Evolutionary conservation across 106 monocot species (phyloP).

Genomic region (Acorus calamus): DNA sequence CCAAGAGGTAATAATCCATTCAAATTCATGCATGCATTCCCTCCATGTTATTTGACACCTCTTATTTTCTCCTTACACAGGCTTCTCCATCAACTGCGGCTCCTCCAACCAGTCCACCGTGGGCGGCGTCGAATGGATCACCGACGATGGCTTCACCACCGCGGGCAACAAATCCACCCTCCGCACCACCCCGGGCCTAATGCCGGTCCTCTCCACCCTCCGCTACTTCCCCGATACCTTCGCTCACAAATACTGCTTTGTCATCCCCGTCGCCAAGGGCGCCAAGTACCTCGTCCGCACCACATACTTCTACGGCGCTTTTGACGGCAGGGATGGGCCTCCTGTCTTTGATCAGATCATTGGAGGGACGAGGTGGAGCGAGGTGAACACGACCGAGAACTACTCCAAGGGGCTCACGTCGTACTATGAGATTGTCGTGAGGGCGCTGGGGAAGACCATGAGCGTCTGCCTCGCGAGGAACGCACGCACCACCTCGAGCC

Average conservation of each 20-base stretch:
- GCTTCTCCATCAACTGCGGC: conserved; percentile 71
- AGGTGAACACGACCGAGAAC: conserved; percentile 52
- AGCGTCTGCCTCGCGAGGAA: conserved; percentile 88
- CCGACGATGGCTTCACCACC: conserved; percentile 58
- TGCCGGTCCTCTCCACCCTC: conserved; percentile 35
- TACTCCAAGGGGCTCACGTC: conserved; percentile 44
- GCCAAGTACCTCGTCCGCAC: conserved; percentile 61
- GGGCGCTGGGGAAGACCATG: conserved; percentile 30
- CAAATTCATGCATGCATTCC: too few relatives aligned
- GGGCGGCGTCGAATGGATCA: conserved; percentile 48
- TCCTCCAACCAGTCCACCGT: conserved; percentile 20
- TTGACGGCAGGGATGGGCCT: conserved; percentile 55
- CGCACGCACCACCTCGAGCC: conserved; percentile 24
- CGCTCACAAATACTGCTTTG: conserved; percentile 68
- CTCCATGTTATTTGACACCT: neutral
- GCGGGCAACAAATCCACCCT: conserved; percentile 47
- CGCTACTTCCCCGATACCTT: conserved; percentile 70
- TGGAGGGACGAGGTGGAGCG: conserved; percentile 67
- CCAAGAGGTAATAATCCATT: conserved; percentile 10
- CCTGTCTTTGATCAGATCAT: conserved; percentile 85
- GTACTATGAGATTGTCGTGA: conserved; percentile 62
- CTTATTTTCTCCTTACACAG: conserved; percentile 9
- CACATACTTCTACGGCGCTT: conserved; percentile 82
- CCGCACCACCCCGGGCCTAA: conserved; percentile 15
- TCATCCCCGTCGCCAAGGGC: conserved; percentile 46